Evolutionary conservation across 768 basidiomycete species (phyloP).

Genomic region (Mycena pura): DNA sequence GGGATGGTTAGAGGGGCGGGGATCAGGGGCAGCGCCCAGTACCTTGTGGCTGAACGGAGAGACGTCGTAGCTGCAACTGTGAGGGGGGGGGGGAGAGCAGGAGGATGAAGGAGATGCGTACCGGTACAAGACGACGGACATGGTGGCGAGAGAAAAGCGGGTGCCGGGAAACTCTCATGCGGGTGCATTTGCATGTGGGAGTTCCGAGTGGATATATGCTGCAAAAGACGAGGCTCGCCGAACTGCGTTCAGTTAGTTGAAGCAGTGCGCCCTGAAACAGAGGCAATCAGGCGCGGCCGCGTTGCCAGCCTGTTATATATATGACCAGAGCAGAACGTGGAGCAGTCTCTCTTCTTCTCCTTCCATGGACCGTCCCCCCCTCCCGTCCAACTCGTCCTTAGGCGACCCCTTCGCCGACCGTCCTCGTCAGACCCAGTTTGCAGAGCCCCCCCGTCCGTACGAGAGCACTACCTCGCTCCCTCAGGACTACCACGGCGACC

Average conservation of each 20-base stretch:
- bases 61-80: conserved; percentile 49
- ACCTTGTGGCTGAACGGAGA: conserved; percentile 48
- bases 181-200: not conserved
- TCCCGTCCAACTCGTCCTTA: conserved; percentile 46
- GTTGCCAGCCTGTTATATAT: too few relatives aligned
- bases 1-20: conserved; percentile 34
- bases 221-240: too few relatives aligned
- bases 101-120: conserved; percentile 28
- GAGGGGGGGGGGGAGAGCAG: not conserved
- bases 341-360: conserved; percentile 10
- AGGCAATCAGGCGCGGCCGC: too few relatives aligned
- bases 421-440: conserved; percentile 65
- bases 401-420: conserved; percentile 80
- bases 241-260: too few relatives aligned
- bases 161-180: conserved; percentile 14
- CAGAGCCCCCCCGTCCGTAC: conserved; percentile 61
- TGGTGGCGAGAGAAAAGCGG: conserved; percentile 14
- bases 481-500: conserved; percentile 52
- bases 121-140: conserved; percentile 55
- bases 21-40: not conserved
- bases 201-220: not conserved
- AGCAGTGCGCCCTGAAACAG: too few relatives aligned
- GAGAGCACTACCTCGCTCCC: conserved; percentile 63
- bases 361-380: conserved; percentile 45
- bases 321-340: conserved; percentile 12